Percentiles rank a stretch among this genome's conserved stretches.
Conservation (phyloP, 164 flowering plant species). For the Stephania yunnanensis region DNA sequence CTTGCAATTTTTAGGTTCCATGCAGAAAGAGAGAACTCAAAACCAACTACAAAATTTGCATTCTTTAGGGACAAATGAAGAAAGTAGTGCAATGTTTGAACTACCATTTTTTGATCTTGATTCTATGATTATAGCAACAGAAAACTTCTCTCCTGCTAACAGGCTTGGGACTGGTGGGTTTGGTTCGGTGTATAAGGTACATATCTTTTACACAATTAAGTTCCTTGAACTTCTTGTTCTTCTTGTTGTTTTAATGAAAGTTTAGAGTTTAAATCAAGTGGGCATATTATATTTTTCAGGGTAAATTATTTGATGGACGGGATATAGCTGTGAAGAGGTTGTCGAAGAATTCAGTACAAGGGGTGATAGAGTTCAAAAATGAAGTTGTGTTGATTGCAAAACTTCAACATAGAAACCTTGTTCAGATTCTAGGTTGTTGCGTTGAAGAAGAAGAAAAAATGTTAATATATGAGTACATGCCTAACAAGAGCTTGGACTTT, state of each 20-base stretch:
- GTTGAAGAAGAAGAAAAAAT: slow-evolving; percentile 18
- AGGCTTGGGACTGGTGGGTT: slow-evolving; percentile 34
- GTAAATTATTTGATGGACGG: slow-evolving; percentile 21
- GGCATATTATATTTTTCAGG: slow-evolving; percentile 19
- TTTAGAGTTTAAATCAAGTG: background rate
- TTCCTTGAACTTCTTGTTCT: background rate
- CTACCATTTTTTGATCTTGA: background rate
- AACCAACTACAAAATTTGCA: background rate
- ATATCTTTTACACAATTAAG: background rate
- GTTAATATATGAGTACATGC: slow-evolving; percentile 22
- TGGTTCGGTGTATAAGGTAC: slow-evolving; percentile 26
- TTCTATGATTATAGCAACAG: slow-evolving; percentile 13
- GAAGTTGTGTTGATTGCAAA: slow-evolving; percentile 19
- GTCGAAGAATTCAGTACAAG: slow-evolving; percentile 30
- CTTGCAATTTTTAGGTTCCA: background rate
- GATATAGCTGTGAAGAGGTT: slow-evolving; percentile 42
- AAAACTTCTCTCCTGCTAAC: slow-evolving; percentile 17
- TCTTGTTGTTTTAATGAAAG: background rate
- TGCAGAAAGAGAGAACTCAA: background rate
- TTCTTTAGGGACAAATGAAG: background rate
- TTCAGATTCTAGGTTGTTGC: slow-evolving; percentile 20
- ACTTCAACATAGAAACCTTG: slow-evolving; percentile 25
- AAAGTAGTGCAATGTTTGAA: background rate
- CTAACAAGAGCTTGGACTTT: slow-evolving; percentile 23
- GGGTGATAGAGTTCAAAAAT: slow-evolving; percentile 11